Evolutionary conservation across 306 rosid genomes (phyloP).

Genomic region (Fragaria nilgerrensis): DNA sequence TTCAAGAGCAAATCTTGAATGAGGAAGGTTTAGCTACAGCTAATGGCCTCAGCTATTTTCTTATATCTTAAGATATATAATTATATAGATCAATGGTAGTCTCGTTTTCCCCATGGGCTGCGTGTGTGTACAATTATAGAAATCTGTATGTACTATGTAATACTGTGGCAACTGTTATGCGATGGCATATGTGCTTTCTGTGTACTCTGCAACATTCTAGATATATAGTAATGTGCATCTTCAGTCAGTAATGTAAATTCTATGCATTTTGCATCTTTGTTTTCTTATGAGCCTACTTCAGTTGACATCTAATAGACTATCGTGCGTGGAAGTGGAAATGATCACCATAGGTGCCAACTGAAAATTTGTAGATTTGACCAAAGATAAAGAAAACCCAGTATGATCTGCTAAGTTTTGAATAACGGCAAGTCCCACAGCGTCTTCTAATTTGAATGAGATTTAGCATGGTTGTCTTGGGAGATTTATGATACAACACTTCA

Average conservation of each 20-base stretch:
- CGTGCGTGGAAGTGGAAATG: background rate
- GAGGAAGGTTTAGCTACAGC: background rate
- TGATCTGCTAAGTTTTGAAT: background rate
- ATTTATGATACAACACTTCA: no score
- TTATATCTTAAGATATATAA: background rate
- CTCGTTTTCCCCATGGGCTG: conserved; percentile 26
- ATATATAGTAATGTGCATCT: background rate
- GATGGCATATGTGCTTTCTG: conserved; percentile 2
- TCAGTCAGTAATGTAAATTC: background rate
- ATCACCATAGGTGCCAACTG: background rate
- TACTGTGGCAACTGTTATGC: conserved; percentile 5
- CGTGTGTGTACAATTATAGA: conserved; percentile 26
- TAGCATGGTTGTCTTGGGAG: no score
- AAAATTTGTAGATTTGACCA: background rate
- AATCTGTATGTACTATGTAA: conserved; percentile 25
- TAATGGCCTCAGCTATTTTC: background rate
- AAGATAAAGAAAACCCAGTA: background rate
- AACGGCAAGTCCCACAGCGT: no score
- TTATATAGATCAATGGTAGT: conserved; percentile 13
- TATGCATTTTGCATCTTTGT: background rate
- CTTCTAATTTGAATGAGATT: no score
- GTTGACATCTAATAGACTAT: background rate
- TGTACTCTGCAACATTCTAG: background rate
- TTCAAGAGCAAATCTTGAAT: conserved; percentile 38
- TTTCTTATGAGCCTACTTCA: background rate